These are phyloP conservation scores for Candida frijolesensis DNA, from an alignment of 1,139 yeast species.

Conservation along the genomic window DNA sequence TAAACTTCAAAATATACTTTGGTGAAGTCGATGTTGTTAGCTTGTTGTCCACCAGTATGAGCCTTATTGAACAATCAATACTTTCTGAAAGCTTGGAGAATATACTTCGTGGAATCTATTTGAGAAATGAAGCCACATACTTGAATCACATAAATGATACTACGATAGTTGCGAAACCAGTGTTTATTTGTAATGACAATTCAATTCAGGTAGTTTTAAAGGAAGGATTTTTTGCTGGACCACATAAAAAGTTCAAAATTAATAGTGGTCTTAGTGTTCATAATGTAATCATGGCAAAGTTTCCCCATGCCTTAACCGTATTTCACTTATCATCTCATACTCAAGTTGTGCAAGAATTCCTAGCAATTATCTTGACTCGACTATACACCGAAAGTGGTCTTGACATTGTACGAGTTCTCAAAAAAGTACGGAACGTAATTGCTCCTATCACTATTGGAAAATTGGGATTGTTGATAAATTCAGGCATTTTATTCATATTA, in stretches of 20 bases:
- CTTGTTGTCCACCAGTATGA: slow-evolving; percentile 11
- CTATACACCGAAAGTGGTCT: slow-evolving; percentile 6
- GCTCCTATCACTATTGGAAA: slow-evolving; percentile 7
- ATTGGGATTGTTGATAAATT: slow-evolving; percentile 9
- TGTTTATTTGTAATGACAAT: slow-evolving; percentile 14
- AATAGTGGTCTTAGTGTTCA: neutral
- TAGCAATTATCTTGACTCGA: slow-evolving; percentile 5
- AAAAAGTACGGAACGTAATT: neutral
- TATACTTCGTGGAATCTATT: slow-evolving; percentile 22
- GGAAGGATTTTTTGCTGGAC: slow-evolving; percentile 21
- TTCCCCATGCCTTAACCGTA: slow-evolving; percentile 5
- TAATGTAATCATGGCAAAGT: neutral
- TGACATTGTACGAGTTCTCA: neutral
- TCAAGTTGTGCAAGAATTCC: slow-evolving; percentile 1
- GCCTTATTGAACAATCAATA: slow-evolving; percentile 3
- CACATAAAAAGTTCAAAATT: slow-evolving; percentile 7
- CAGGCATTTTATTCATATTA: slow-evolving; percentile 6
- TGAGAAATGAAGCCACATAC: slow-evolving; percentile 24
- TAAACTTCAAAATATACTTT: slow-evolving; percentile 9
- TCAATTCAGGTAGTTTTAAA: slow-evolving; percentile 16
- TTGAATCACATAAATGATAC: slow-evolving; percentile 16
- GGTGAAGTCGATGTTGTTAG: slow-evolving; percentile 20
- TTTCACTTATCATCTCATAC: neutral
- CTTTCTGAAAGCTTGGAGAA: slow-evolving; percentile 12
- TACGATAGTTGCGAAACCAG: slow-evolving; percentile 24